Conservation (phyloP, 352 stramenopile species). For the Discostella stelligera region DNA sequence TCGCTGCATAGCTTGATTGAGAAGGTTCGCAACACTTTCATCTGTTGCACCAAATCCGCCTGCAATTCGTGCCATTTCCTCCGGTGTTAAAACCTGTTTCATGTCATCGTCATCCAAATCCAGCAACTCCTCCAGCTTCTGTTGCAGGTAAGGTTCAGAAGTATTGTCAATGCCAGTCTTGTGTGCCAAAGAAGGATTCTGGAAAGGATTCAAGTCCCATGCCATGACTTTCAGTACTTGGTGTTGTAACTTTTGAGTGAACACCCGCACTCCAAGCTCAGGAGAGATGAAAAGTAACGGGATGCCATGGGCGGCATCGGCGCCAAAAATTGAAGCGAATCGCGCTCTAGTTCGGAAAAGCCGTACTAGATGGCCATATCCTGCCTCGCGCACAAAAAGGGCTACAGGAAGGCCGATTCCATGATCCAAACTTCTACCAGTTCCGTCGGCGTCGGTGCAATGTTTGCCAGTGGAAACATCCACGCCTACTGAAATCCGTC, state of each 20-base stretch:
- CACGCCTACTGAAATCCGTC: conserved; percentile 51
- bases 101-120: conserved; percentile 76
- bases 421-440: conserved; percentile 63
- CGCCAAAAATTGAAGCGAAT: conserved; percentile 61
- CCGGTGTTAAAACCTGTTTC: conserved; percentile 65
- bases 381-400: conserved; percentile 72
- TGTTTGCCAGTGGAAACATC: conserved; percentile 51
- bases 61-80: conserved; percentile 57
- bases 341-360: conserved; percentile 75
- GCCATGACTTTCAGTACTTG: conserved; percentile 72
- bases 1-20: conserved; percentile 71
- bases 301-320: conserved; percentile 53
- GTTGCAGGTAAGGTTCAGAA: conserved; percentile 61
- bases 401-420: conserved; percentile 77
- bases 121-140: conserved; percentile 80
- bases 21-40: conserved; percentile 69
- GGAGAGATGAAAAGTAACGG: conserved; percentile 75
- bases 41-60: conserved; percentile 80
- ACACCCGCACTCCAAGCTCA: conserved; percentile 62
- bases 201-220: conserved; percentile 78
- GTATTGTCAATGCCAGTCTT: conserved; percentile 74
- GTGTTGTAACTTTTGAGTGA: conserved; percentile 73
- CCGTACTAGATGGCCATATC: conserved; percentile 73
- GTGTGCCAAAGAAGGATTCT: conserved; percentile 70
- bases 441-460: conserved; percentile 43